Percentiles rank a stretch among this genome's conserved stretches.
phyloP scores from a whole-genome alignment of 164 flowering plant species.

The grape (Vitis vinifera) region ASM3070453v1 NC_081818.1:27728001-27728500 shows the following conservation, averaged over 20 bases:
- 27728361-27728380: constrained; percentile 65
- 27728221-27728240: too few species aligned
- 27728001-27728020: background rate
- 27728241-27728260: too few species aligned
- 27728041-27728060: constrained; percentile 48
- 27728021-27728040: constrained; percentile 21
- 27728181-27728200: too few species aligned
- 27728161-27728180: too few species aligned
- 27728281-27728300: too few species aligned
- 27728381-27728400: constrained; percentile 84
- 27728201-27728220: too few species aligned
- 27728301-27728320: background rate
- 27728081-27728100: constrained; percentile 55
- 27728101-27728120: background rate
- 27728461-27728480: constrained; percentile 65
- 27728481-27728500: constrained; percentile 56
- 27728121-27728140: background rate
- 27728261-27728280: too few species aligned
- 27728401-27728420: constrained; percentile 52
- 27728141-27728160: background rate
- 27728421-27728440: constrained; percentile 66
- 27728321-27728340: background rate
- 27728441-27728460: constrained; percentile 66
- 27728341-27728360: background rate
- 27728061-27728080: constrained; percentile 55